Percentiles rank a stretch among this genome's conserved stretches.
phyloP scores from a whole-genome alignment of 163 green algal species.

The Smithsoniella earleae region DNA sequence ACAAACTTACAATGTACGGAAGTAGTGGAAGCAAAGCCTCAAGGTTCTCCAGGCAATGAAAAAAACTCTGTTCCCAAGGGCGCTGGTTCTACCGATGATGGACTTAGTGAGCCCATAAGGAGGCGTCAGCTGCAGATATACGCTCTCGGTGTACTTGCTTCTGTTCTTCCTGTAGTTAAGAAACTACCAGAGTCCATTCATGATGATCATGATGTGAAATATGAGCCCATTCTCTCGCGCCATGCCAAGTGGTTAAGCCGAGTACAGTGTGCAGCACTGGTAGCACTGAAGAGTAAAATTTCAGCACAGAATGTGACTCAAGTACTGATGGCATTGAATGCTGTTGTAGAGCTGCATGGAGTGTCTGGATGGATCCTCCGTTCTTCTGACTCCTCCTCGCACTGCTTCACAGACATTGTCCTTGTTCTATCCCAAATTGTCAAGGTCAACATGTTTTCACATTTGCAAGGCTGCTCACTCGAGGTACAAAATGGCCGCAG shows the following conservation, averaged over 20 bases:
- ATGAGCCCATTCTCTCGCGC: neutral
- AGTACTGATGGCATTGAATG: neutral
- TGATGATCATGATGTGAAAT: neutral
- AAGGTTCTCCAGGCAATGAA: no score
- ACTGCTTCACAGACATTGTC: neutral
- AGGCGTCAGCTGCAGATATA: neutral
- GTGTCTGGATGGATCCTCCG: neutral
- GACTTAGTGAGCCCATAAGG: no score
- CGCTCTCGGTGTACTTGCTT: neutral
- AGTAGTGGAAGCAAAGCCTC: no score
- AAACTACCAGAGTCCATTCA: neutral
- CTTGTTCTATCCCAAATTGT: neutral
- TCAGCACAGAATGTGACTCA: neutral
- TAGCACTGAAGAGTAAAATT: neutral
- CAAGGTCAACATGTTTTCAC: conserved; percentile 12
- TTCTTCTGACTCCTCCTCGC: neutral
- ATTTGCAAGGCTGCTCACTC: conserved; percentile 14
- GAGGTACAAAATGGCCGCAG: neutral
- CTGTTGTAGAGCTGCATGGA: neutral
- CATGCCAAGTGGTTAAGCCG: no score
- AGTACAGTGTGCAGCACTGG: neutral
- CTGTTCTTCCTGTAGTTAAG: neutral
- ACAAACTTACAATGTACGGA: no score
- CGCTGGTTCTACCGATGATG: no score
- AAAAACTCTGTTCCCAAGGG: no score